These are phyloP conservation scores for Chalciporus sp. DNA, from an alignment of 1,284 basidiomycete genomes.

Conservation along the genomic window DNA sequence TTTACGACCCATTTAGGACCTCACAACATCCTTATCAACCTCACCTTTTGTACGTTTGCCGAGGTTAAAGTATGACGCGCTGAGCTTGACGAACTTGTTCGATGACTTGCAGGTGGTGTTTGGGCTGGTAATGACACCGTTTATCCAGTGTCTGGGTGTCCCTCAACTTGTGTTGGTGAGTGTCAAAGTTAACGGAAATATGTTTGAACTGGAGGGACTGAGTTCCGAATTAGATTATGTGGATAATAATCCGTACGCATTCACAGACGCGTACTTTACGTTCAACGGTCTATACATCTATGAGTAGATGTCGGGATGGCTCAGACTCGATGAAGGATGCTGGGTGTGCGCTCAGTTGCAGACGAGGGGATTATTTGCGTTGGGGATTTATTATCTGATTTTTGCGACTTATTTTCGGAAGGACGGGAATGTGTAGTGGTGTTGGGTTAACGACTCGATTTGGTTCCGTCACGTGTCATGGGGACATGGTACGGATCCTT, in stretches of 20 bases:
- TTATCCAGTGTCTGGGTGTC: constrained; percentile 35
- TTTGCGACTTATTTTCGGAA: too few species aligned
- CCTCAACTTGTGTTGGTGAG: constrained; percentile 37
- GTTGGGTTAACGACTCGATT: too few species aligned
- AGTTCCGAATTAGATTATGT: constrained; percentile 2
- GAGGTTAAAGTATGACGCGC: neutral
- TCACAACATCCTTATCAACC: constrained; percentile 16
- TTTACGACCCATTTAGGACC: constrained; percentile 19
- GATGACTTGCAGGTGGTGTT: constrained; percentile 34
- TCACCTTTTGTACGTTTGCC: constrained; percentile 21
- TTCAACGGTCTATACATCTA: constrained; percentile 9
- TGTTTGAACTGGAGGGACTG: neutral
- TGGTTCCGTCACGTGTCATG: too few species aligned
- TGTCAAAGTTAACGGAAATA: neutral
- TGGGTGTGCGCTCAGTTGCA: too few species aligned
- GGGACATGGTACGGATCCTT: too few species aligned
- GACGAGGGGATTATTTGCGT: too few species aligned
- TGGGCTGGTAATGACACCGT: constrained; percentile 37
- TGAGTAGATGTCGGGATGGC: neutral
- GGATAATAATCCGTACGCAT: constrained; percentile 13
- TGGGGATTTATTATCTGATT: too few species aligned
- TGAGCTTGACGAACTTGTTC: neutral
- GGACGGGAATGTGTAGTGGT: too few species aligned
- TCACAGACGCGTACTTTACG: constrained; percentile 23
- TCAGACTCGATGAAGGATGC: too few species aligned